Evolutionary conservation across 2,329 filamentous ascomycete species (phyloP).

Genomic region (Penicillium sp.): DNA sequence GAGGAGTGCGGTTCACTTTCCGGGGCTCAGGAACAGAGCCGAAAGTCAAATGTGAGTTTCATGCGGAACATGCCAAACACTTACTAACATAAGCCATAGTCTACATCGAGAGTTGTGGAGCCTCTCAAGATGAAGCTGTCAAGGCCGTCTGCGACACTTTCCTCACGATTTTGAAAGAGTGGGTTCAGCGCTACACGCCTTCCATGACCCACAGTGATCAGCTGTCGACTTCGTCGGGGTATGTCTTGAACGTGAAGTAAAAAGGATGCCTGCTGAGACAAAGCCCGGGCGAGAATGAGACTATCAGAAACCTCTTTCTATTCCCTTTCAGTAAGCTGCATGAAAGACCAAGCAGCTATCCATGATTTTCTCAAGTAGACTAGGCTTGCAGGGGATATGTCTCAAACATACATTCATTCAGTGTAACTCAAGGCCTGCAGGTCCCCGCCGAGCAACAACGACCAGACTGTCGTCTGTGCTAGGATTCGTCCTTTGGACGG

Average conservation of each 20-base stretch:
- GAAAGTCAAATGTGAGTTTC: slow-evolving; percentile 58
- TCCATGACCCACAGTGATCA: slow-evolving; percentile 37
- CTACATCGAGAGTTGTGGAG: slow-evolving; percentile 44
- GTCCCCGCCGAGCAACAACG: background rate
- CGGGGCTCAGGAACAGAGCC: slow-evolving; percentile 63
- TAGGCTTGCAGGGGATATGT: background rate
- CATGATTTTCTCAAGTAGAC: too few relatives aligned
- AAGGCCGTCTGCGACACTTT: slow-evolving; percentile 40
- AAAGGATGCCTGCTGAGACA: background rate
- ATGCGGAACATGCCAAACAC: background rate
- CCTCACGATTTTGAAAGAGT: slow-evolving; percentile 37
- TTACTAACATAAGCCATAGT: slow-evolving; percentile 24
- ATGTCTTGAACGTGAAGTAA: slow-evolving; percentile 29
- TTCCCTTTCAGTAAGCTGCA: background rate
- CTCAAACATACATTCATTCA: background rate
- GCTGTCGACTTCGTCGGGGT: slow-evolving; percentile 40
- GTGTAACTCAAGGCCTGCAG: background rate
- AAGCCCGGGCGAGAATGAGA: background rate
- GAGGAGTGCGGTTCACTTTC: slow-evolving; percentile 56
- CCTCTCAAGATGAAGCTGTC: slow-evolving; percentile 36
- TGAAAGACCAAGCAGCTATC: background rate
- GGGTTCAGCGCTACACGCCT: slow-evolving; percentile 40
- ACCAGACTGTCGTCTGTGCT: too few relatives aligned
- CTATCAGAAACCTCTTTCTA: too few relatives aligned
- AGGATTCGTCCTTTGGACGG: background rate